Percentiles rank a stretch among this genome's conserved stretches.
These are phyloP conservation scores for Psilocybe azurescens DNA, from an alignment of 768 basidiomycete genomes.

Conservation along the genomic window DNA sequence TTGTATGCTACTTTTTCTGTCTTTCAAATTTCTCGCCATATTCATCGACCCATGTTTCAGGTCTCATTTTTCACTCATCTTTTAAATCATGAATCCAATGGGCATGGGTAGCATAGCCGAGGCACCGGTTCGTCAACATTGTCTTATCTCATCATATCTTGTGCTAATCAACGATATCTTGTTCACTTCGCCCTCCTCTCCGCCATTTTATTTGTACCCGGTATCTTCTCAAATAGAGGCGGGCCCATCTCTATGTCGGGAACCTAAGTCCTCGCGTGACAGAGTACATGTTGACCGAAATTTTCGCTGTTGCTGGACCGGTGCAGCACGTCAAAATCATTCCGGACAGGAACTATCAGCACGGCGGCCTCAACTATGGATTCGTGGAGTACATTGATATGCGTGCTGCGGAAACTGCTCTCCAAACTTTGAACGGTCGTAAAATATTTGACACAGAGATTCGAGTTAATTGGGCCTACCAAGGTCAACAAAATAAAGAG, in stretches of 20 bases:
- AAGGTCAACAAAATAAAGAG: conserved; percentile 98
- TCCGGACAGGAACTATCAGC: conserved; percentile 98
- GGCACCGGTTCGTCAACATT: conserved; percentile 65
- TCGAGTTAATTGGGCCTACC: conserved; percentile 99
- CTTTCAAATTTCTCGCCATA: conserved; percentile 24
- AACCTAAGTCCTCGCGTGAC: conserved; percentile 98
- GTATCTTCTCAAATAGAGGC: conserved; percentile 55
- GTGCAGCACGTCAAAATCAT: conserved; percentile 99
- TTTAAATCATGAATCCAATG: conserved; percentile 79
- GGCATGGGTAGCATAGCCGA: conserved; percentile 73
- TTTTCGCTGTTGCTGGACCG: conserved; percentile 94
- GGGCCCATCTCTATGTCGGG: conserved; percentile 98
- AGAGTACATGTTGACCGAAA: conserved; percentile 99
- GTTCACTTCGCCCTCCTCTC: conserved; percentile 22
- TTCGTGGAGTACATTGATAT: conserved; percentile 99
- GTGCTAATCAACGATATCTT: conserved; percentile 36
- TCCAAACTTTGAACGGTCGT: conserved; percentile 97
- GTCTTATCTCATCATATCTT: conserved; percentile 24
- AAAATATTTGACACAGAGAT: conserved; percentile 99
- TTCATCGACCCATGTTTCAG: conserved; percentile 33
- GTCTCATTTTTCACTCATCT: conserved; percentile 59
- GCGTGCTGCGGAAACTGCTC: conserved; percentile 98
- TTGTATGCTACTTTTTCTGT: conserved; percentile 41
- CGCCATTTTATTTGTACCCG: conserved; percentile 26
- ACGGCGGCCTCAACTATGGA: conserved; percentile 98